Evolutionary conservation across 345 rosid genomes (phyloP).

Genomic region (Syzygium grande): DNA sequence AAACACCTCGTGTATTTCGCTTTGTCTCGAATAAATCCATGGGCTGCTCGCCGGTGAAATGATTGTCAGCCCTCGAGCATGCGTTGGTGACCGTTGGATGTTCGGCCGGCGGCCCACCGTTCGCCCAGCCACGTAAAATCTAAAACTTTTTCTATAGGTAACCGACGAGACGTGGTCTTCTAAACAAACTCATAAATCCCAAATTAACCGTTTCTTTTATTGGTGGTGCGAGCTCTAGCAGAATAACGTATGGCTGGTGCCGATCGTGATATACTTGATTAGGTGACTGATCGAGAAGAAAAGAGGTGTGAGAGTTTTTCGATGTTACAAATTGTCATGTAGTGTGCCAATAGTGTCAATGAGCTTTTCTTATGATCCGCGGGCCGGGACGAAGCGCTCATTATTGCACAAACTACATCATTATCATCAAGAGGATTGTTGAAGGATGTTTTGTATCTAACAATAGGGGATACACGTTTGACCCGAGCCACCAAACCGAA

Average conservation of each 20-base stretch:
- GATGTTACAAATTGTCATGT: fast-evolving
- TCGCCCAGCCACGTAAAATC: neutral
- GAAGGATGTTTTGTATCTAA: neutral
- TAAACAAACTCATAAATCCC: neutral
- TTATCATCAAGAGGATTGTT: neutral
- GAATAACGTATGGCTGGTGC: neutral
- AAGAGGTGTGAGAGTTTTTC: neutral
- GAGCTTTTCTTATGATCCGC: neutral
- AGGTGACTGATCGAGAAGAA: neutral
- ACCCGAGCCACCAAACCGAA: neutral
- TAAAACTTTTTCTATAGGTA: neutral
- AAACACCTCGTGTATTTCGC: neutral
- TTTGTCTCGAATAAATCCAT: neutral
- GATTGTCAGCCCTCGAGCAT: neutral
- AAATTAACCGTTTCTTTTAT: neutral
- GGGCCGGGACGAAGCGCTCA: neutral
- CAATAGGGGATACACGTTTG: fast-evolving
- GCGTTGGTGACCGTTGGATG: neutral
- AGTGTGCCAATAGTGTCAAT: neutral
- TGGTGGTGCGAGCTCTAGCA: fast-evolving
- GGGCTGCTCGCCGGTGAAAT: neutral
- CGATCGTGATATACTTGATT: neutral
- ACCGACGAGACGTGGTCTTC: neutral
- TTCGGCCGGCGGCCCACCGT: neutral
- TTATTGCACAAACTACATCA: fast-evolving